Percentiles rank a stretch among this genome's conserved stretches.
Conservation (phyloP, 2,329 filamentous ascomycete species). For the Ramularia endophylla region DNA sequence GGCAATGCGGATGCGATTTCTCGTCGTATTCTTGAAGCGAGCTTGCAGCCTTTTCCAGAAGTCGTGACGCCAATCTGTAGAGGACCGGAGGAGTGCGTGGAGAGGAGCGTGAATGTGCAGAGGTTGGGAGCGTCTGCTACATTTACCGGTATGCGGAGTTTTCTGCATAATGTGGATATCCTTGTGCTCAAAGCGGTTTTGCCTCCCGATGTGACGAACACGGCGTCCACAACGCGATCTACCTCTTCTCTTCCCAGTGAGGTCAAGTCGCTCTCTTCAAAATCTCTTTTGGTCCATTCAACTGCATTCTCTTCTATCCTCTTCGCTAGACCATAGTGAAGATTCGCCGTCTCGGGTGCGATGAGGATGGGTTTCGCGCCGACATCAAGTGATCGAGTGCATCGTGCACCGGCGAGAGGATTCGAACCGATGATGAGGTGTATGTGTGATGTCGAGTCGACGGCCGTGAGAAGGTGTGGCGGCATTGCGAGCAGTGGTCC, state of each 20-base stretch:
- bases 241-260: conserved; percentile 76
- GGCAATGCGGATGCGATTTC: conserved; percentile 82
- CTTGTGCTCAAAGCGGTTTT: conserved; percentile 47
- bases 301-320: conserved; percentile 62
- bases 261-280: conserved; percentile 66
- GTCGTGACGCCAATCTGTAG: conserved; percentile 94
- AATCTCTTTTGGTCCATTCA: conserved; percentile 59
- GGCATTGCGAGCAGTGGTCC: conserved; percentile 29
- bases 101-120: conserved; percentile 84
- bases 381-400: conserved; percentile 69
- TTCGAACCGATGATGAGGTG: conserved; percentile 86
- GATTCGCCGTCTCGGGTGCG: conserved; percentile 54
- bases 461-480: conserved; percentile 62
- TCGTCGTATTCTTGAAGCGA: conserved; percentile 80
- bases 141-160: conserved; percentile 84
- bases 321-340: conserved; percentile 57
- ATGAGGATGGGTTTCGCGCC: conserved; percentile 78
- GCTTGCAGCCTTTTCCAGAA: conserved; percentile 88
- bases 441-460: conserved; percentile 63
- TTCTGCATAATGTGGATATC: conserved; percentile 69
- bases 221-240: conserved; percentile 73
- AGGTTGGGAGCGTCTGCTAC: conserved; percentile 81
- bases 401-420: conserved; percentile 78
- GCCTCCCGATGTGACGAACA: conserved; percentile 69
- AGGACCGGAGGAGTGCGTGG: conserved; percentile 82